Base-by-base conservation (phyloP, 345 rosid species). In the Salix suchowensis region DNA sequence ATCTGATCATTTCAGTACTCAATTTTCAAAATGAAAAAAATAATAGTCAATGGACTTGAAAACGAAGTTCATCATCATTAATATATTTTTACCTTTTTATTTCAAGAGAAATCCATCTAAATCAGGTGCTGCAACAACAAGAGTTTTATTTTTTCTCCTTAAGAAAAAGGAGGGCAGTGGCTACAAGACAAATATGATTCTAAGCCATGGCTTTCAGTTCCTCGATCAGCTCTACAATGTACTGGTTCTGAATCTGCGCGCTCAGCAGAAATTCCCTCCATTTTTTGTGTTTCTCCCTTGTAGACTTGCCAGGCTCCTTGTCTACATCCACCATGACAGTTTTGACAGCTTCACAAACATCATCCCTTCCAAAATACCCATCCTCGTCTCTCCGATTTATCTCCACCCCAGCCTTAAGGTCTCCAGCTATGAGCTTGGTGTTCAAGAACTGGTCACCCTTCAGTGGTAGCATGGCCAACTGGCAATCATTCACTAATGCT, bases 361-460 rank as follows among this genome's bases (percentile, higher is more conserved):
- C 77, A 8, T 83, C 77, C 78, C 37, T 69, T 7, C 79, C 55
- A 37, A 81, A 83, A 72, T 69, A 82, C 52, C 85, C 86, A 72
- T 86, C 82, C 12, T 77, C 80, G 2, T 77, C 78, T 73, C 85
- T 70, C 69, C 85, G 72, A 16, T 74, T 65, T 28, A 86, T 81
- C 66, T 79, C 82, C 32, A 81, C 78, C 6, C 80, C 85, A 13
- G 77, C 82, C 70, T 77, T 76, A 77, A 81, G 4, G 34, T 86
- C 86, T 2, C 34, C 71, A 0, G 79, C 78, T 10, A 83, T 30
- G 19, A 83, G 78, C 75, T 69, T 83, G 30, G 86, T 66, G 70
- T 83, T 83, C 50, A 86, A 66, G 84, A 81, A 79, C 42, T 83
- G 88, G 50, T 83, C 86, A 7, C 82, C 83, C 67, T 79, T 86